Evolutionary conservation across 768 basidiomycete genomes (phyloP), one percentile per base, ranked within the genome.

Genomic region (Suillus brevipes): DNA sequence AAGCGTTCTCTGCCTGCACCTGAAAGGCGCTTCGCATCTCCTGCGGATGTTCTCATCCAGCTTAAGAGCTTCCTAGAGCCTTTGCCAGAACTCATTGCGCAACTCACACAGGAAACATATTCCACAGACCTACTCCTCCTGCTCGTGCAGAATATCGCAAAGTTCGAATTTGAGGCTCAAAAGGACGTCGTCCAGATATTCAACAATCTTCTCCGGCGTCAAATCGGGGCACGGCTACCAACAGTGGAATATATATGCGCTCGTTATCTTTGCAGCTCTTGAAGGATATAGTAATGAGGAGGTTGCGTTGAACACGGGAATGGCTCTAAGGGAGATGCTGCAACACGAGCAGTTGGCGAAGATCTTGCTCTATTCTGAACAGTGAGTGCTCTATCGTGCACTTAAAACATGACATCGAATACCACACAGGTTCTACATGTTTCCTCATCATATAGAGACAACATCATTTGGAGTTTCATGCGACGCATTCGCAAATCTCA

Each of bases 401-500:
- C 59, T 50, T 31, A 50, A 61, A 12, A 59, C 18, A 8, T 28
- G 4, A 20, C 38, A 31, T 58, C 18, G 16, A 34, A 31, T 20
- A 9, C 60, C 45, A 28, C 16, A 12, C 13, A 97, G 96, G 73
- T 98, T 99, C 78, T 99, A 99, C 82, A 90, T 87, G 66, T 99
- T 95, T 79, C 94, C 96, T 23, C 88, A 93, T 73, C 96, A 95
- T 78, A 98, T 99, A 72, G 97, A 99, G 80, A 90, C 91, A 34
- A 97, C 96, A 5, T 97, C 96, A 23, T 99, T 99, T 73, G 97
- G 97, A 9, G 94, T 98, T 66, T 98, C 97, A 0, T 98, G 96
- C 69, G 97, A 99, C 75, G 97, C 97, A 4, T 97, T 97, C 71
- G 92, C 94, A 18, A 99, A 97, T 76, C 84, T 99, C 76, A 99